These are phyloP conservation scores for Phaeosphaeriaceae sp. DNA, from an alignment of 2,329 filamentous ascomycete genomes.

Conservation along the genomic window DNA sequence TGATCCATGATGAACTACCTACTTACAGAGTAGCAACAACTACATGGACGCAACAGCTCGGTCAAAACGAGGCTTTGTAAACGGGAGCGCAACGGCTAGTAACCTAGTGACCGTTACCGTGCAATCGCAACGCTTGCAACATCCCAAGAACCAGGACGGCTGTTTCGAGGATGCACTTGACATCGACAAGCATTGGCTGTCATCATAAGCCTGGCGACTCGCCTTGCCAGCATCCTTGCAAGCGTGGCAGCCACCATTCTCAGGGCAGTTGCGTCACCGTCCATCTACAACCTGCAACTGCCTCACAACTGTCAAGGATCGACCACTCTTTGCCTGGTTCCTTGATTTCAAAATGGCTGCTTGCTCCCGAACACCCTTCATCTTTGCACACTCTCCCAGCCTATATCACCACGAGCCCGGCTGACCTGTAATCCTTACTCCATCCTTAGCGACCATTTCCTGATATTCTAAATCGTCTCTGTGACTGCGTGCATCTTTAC, in stretches of 20 bases:
- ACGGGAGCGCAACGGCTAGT: not conserved
- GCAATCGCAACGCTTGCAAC: not conserved
- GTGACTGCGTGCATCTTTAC: conserved; percentile 16
- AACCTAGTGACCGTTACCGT: not conserved
- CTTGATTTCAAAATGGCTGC: conserved; percentile 25
- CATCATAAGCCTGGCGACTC: not conserved
- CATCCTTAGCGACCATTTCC: conserved; percentile 19
- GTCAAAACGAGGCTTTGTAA: not conserved
- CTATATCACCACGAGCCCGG: conserved; percentile 18
- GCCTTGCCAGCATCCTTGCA: conserved; percentile 23
- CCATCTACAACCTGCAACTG: conserved; percentile 24
- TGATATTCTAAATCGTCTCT: conserved; percentile 3
- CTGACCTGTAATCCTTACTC: conserved; percentile 19
- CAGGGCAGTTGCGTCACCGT: conserved; percentile 29
- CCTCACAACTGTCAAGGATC: conserved; percentile 28
- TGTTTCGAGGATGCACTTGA: conserved; percentile 11
- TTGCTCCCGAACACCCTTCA: conserved; percentile 16
- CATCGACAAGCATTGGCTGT: conserved; percentile 19
- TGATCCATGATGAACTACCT: too few relatives aligned
- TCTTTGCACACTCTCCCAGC: conserved; percentile 8
- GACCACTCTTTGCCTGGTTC: conserved; percentile 21
- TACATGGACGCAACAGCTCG: not conserved
- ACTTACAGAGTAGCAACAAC: too few relatives aligned
- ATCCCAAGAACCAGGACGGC: not conserved
- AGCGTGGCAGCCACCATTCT: conserved; percentile 20